Evolutionary conservation across 2,329 filamentous ascomycete species (phyloP), one percentile per base, ranked within the genome.

Genomic region (Colletotrichum costaricense): DNA sequence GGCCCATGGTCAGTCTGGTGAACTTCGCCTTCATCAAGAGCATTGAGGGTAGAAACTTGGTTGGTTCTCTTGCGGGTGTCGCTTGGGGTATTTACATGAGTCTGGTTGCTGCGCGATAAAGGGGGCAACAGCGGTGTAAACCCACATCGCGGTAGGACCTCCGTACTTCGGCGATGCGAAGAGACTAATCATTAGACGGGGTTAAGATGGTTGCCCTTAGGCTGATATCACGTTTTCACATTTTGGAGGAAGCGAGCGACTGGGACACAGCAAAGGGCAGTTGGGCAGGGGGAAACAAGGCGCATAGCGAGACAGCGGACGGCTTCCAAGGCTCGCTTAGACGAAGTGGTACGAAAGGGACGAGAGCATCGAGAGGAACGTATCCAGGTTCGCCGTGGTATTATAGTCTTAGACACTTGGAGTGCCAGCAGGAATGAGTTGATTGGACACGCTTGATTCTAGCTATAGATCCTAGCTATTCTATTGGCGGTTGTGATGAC

Each of bases 51-150:
- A 87, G 94, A 49, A 92, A 93, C 63, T 83, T 95, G 42, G 88
- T 95, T 74, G 93, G 91, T n/a, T 90, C 91, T 76, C 81, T 93
- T 63, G 93, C 93, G 22, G 93, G 94, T 5, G 86, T 96, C 28
- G 88, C 86, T 16, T 96, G 94, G 94, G 92, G 92, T 0, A 86
- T 95, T 55, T 95, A 94, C 80, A 85, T 95, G 82, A 94, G 93
- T 79, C 83, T 95, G 78, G 82, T 90, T 75, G 88, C 87, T 55
- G 83, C 82, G 24, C 63, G 73, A 63, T 75, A 58, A 62, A 74
- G 35, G 77, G 0, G 2, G 16, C 16, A n/a, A 22, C n/a, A 22
- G 57, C 28, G 19, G 30, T 30, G 26, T 28, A 22, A n/a, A 33
- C 54, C 63, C 16, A 7, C 63, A 9, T 9, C 19, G 2, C n/a